Base-by-base conservation (phyloP, 345 rosid species). In the Cardamine resedifolia region DNA sequence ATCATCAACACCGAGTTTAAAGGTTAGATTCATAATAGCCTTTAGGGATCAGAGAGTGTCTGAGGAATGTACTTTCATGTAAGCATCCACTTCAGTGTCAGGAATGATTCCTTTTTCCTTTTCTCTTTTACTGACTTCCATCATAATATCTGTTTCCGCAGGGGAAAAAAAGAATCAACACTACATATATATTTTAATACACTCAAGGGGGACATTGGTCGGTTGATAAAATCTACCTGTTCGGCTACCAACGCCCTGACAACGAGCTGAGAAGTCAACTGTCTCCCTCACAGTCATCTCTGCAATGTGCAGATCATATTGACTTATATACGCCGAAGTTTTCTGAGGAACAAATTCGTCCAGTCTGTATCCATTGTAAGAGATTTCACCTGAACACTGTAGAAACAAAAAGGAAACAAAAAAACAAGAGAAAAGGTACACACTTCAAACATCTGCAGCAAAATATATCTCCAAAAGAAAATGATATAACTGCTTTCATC, bases 1-100 rank as follows among this genome's bases (percentile, higher is more conserved):
- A 4, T 69, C 3, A 23, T 68, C 63, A 66, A 31, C 65, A 60
- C 47, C 10, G 41, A 31, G 58, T 5, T 23, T 65, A 18, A 38
- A 58, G 30, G 8, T 21, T 53, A 43, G 26, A 26, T 19, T 68
- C 9, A 15, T 16, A 23, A 56, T 44, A 48, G 23, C 24, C 44
- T 58, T 39, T 18, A 58, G 34, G 15, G 23, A 20, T 21, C 12
- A 20, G 51, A 41, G 31, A 43, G 36, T 19, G 58, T 55, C 18
- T 1, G 18, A 20, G 41, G 38, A 52, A 44, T 60, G 58, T 69
- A 86, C 97, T 85, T 91, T 91, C 97, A 91, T 91, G 75, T 65
- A 87, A 58, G 90, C 76, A 74, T 91, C 97, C 77, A 91, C 81
- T 74, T 91, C 96, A 21, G 91, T 88, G 70, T 91, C 96, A n/a